Base-by-base conservation (phyloP, 768 basidiomycete species). In the Tricholoma sp. region DNA sequence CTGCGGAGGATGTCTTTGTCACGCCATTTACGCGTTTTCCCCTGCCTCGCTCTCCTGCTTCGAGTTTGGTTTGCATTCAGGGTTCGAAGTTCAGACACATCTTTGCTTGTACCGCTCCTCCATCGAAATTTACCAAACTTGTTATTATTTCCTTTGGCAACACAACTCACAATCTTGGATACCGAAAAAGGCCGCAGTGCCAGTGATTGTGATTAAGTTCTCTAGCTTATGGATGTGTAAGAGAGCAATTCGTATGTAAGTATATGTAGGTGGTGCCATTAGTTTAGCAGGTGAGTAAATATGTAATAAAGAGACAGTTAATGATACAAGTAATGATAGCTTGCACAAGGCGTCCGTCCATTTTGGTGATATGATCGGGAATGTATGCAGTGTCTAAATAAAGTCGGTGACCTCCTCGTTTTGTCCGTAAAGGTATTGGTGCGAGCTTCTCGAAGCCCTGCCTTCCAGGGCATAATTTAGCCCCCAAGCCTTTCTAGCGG, bases 281-380 rank as follows among this genome's bases (percentile, higher is more conserved):
- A 27, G 24, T 41, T 6, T 2, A 41, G 39, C 19, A 41, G 19
- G 39, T 7, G 22, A 46, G 22, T 46, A 24, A 14, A 12, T 10
- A 29, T 31, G 21, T 12, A 31, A 51, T 35, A 27, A 18, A 50
- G 43, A 18, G 41, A 52, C 14, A 27, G 46, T 58, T 60, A 59
- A 46, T 55, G 66, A 68, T 70, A 69, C 66, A 71, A 51, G 59
- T 52, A 51, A 57, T 41, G 31, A 52, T 37, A 51, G 22, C 16
- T 45, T 54, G 27, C 47, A 60, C 62, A 55, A 19, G 52, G 5
- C 49, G 51, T 68, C 69, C 70, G 69, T 65, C 57, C 63, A 59
- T 64, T 66, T 69, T 67, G 68, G 68, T 57, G 65, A 66, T 67
- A n/a, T 18, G 19, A 43, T n/a, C 24, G 5, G 24, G 24, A 5